phyloP scores from a whole-genome alignment of 805 yeast species.

The Schizosaccharomyces cryophilus region DNA sequence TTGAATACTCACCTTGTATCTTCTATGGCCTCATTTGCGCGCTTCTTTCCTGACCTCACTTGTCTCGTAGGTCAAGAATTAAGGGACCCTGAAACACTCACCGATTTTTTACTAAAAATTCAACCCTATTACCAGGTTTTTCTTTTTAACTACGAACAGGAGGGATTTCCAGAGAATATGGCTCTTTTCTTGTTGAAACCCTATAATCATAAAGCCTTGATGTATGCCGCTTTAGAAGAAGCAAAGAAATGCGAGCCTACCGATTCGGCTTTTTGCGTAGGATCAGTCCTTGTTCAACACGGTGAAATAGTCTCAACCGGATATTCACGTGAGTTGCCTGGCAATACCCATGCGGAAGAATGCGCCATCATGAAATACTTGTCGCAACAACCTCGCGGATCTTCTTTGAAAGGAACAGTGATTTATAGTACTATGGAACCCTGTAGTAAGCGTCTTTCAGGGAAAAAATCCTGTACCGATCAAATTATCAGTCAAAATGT shows the following conservation, averaged over 20 bases:
- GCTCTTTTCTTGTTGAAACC: neutral
- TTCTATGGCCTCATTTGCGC: neutral
- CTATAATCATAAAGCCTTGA: slow-evolving; percentile 16
- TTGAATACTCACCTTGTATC: neutral
- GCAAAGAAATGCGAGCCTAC: slow-evolving; percentile 67
- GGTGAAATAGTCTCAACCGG: slow-evolving; percentile 51
- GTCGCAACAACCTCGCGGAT: slow-evolving; percentile 19
- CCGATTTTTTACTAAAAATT: neutral
- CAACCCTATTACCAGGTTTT: neutral
- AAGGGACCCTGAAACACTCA: neutral
- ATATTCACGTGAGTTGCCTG: slow-evolving; percentile 70
- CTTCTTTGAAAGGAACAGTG: slow-evolving; percentile 18
- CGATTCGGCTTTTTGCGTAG: slow-evolving; percentile 78
- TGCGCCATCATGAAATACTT: slow-evolving; percentile 60
- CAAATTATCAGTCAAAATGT: slow-evolving; percentile 38
- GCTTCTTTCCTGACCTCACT: neutral
- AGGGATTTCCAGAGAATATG: neutral
- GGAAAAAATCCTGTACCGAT: slow-evolving; percentile 70
- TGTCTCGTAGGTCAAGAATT: neutral
- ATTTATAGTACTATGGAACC: slow-evolving; percentile 96
- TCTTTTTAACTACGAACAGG: neutral
- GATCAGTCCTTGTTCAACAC: slow-evolving; percentile 45
- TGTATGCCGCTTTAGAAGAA: slow-evolving; percentile 53
- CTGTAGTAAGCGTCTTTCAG: slow-evolving; percentile 69
- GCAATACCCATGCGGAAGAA: slow-evolving; percentile 95